Percentiles rank a stretch among this genome's conserved stretches.
phyloP scores from a whole-genome alignment of 306 rosid genomes.

The Trifolium subterraneum region DNA sequence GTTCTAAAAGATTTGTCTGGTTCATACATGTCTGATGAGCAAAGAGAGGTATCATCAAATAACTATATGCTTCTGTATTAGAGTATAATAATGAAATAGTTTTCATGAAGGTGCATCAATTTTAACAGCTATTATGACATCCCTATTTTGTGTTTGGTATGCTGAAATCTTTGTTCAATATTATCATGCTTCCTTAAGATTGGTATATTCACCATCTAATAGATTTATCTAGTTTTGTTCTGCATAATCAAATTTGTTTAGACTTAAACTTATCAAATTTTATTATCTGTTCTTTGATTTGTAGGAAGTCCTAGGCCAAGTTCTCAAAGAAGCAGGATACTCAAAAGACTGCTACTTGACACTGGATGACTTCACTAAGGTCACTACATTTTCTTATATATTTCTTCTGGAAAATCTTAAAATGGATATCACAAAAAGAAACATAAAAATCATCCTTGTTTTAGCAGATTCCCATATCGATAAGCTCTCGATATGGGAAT shows the following conservation, averaged over 20 bases:
- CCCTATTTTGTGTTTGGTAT: constrained; percentile 25
- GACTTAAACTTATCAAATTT: constrained; percentile 20
- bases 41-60: constrained; percentile 78
- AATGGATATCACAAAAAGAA: constrained; percentile 17
- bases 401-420: constrained; percentile 20
- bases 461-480: no score
- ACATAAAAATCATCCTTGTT: background rate
- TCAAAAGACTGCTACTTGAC: constrained; percentile 64
- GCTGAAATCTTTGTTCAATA: constrained; percentile 5
- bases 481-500: no score
- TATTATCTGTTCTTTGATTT: constrained; percentile 40
- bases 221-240: no score
- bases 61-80: constrained; percentile 20
- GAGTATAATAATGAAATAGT: constrained; percentile 23
- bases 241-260: background rate
- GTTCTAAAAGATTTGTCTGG: constrained; percentile 87
- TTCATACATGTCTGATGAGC: constrained; percentile 80
- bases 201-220: constrained; percentile 3
- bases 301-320: constrained; percentile 71
- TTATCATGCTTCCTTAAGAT: constrained; percentile 23
- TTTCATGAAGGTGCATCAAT: constrained; percentile 25
- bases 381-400: constrained; percentile 33
- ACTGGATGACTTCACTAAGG: constrained; percentile 80
- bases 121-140: constrained; percentile 34
- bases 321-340: constrained; percentile 86